Percentiles rank a stretch among this genome's conserved stretches.
phyloP scores from a whole-genome alignment of 2,329 filamentous ascomycete species.

The Aphanocladium album region DNA sequence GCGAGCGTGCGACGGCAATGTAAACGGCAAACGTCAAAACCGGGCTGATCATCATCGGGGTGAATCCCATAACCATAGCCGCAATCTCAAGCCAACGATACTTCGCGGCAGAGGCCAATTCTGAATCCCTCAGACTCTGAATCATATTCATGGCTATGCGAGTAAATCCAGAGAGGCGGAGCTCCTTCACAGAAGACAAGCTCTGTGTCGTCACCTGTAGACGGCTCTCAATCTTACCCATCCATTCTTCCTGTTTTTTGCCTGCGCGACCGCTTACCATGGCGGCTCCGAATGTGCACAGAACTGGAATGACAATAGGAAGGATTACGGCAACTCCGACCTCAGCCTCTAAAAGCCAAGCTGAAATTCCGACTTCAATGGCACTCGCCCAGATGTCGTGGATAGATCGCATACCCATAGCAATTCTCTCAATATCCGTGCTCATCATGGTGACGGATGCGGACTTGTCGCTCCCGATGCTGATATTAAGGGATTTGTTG shows the following conservation, averaged over 20 bases:
- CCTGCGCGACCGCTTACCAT: not conserved
- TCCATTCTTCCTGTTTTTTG: slow-evolving; percentile 6
- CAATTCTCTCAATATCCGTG: slow-evolving; percentile 31
- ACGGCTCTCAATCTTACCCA: slow-evolving; percentile 9
- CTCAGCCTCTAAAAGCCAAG: slow-evolving; percentile 28
- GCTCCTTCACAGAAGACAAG: slow-evolving; percentile 4
- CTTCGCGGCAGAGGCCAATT: slow-evolving; percentile 15
- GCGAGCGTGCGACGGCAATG: too few species aligned
- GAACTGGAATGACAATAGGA: slow-evolving; percentile 36
- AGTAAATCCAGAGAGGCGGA: slow-evolving; percentile 16
- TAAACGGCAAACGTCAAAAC: slow-evolving; percentile 29
- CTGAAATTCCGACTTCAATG: slow-evolving; percentile 28
- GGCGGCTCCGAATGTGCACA: slow-evolving; percentile 16
- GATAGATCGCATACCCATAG: slow-evolving; percentile 23
- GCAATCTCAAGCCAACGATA: slow-evolving; percentile 15
- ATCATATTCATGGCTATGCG: slow-evolving; percentile 3
- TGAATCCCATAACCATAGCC: slow-evolving; percentile 19
- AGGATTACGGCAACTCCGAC: slow-evolving; percentile 29
- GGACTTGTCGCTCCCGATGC: not conserved
- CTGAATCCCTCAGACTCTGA: slow-evolving; percentile 15
- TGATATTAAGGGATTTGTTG: too few species aligned
- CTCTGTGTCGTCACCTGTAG: slow-evolving; percentile 1
- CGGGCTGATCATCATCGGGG: slow-evolving; percentile 31
- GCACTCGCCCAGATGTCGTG: slow-evolving; percentile 33
- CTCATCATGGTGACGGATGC: slow-evolving; percentile 35